These are phyloP conservation scores for Nemania diffusa DNA, from an alignment of 2,329 filamentous ascomycete genomes.

Conservation along the genomic window DNA sequence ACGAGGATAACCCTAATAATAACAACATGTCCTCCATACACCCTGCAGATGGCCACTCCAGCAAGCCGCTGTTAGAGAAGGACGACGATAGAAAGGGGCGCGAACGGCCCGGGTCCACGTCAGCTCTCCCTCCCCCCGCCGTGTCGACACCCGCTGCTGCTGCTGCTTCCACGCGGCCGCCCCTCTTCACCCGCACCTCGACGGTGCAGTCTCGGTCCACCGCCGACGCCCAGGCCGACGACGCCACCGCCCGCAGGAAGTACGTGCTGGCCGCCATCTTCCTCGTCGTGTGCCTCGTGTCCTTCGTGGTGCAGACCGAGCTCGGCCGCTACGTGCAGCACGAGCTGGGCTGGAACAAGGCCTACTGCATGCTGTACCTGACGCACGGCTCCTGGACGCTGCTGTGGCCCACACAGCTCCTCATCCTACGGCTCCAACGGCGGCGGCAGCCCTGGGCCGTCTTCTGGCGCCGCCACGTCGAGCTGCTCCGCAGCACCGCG, in stretches of 20 bases:
- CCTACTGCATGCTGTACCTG: slow-evolving; percentile 99
- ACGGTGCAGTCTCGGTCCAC: slow-evolving; percentile 83
- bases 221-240: slow-evolving; percentile 69
- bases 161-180: slow-evolving; percentile 48
- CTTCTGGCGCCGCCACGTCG: slow-evolving; percentile 79
- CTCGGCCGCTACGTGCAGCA: slow-evolving; percentile 95
- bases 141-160: slow-evolving; percentile 47
- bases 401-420: slow-evolving; percentile 86
- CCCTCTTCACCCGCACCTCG: slow-evolving; percentile 64
- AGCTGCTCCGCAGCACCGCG: slow-evolving; percentile 63
- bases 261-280: slow-evolving; percentile 91
- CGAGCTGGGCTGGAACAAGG: slow-evolving; percentile 92
- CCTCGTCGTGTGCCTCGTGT: slow-evolving; percentile 81
- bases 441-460: slow-evolving; percentile 80
- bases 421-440: slow-evolving; percentile 82
- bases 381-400: slow-evolving; percentile 95
- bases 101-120: slow-evolving; percentile 44
- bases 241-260: slow-evolving; percentile 76
- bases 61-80: slow-evolving; percentile 55
- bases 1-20: slow-evolving; percentile 48
- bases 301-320: slow-evolving; percentile 95
- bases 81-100: slow-evolving; percentile 45
- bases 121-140: slow-evolving; percentile 42
- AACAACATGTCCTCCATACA: slow-evolving; percentile 57
- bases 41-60: slow-evolving; percentile 58